Conservation (phyloP, 768 basidiomycete genomes). For the Hypsizygus marmoreus region DNA sequence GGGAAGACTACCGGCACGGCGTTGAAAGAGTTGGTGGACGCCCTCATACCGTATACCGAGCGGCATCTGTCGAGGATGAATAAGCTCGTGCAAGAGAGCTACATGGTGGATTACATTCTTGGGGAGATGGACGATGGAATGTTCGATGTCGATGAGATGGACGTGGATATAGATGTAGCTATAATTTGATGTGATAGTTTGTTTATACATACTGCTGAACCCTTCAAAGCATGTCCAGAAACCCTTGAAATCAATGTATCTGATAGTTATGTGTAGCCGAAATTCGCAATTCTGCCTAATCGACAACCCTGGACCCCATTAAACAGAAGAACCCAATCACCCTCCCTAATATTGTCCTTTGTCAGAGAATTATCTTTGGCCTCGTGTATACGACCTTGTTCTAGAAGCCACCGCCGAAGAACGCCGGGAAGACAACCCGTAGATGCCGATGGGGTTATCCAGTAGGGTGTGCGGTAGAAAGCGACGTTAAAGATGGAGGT, state of each 20-base stretch:
- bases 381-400: slow-evolving; percentile 56
- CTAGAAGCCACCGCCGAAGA: slow-evolving; percentile 67
- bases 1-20: slow-evolving; percentile 30
- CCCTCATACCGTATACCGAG: slow-evolving; percentile 91
- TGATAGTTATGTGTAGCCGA: not conserved
- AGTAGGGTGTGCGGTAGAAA: slow-evolving; percentile 53
- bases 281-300: slow-evolving; percentile 45
- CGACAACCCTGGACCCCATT: slow-evolving; percentile 75
- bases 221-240: too few species aligned
- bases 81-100: slow-evolving; percentile 90
- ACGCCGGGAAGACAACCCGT: slow-evolving; percentile 77
- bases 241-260: not conserved
- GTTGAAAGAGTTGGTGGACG: slow-evolving; percentile 79
- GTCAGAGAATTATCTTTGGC: slow-evolving; percentile 44
- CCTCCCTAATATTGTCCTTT: slow-evolving; percentile 42
- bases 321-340: slow-evolving; percentile 70
- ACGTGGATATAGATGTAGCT: slow-evolving; percentile 31
- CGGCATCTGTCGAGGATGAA: slow-evolving; percentile 87
- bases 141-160: slow-evolving; percentile 53
- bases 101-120: slow-evolving; percentile 88
- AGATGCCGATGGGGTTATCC: slow-evolving; percentile 65
- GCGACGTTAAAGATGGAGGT: slow-evolving; percentile 74
- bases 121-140: slow-evolving; percentile 87
- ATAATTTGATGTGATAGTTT: slow-evolving; percentile 7
- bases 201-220: not conserved